Conservation (phyloP, 208 protist species). For the Wallacemonas sp. region DNA sequence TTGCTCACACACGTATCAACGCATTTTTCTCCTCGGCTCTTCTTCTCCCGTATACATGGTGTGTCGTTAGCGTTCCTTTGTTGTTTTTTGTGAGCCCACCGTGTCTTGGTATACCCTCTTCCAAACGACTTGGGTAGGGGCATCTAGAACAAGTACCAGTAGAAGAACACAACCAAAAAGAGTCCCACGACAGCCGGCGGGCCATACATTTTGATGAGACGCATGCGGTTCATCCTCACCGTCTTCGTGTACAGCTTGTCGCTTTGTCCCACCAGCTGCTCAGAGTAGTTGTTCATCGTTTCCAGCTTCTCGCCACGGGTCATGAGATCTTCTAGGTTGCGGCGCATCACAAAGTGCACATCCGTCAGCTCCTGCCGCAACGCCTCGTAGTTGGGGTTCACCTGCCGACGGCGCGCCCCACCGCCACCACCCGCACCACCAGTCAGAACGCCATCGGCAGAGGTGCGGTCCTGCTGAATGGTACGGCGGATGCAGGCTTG, state of each 20-base stretch:
- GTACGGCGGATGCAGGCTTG: conserved; percentile 65
- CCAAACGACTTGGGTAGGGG: neutral
- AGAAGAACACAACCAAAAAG: conserved; percentile 75
- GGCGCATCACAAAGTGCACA: conserved; percentile 90
- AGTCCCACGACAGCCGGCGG: conserved; percentile 62
- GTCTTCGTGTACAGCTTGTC: conserved; percentile 86
- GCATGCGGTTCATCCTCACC: conserved; percentile 88
- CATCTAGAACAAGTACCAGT: conserved; percentile 81
- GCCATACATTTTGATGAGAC: conserved; percentile 80
- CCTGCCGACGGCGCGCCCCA: conserved; percentile 53
- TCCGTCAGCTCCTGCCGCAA: conserved; percentile 83
- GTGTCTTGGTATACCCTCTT: neutral
- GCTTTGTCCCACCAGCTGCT: conserved; percentile 79
- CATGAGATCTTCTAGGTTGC: conserved; percentile 90
- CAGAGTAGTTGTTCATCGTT: conserved; percentile 86
- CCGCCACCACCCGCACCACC: conserved; percentile 12
- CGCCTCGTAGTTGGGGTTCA: conserved; percentile 74
- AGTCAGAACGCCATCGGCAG: conserved; percentile 35
- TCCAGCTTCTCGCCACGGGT: conserved; percentile 87
- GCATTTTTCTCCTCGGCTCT: too few species aligned
- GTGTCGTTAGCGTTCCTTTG: neutral
- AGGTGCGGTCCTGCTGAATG: conserved; percentile 66
- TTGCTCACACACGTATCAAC: too few species aligned
- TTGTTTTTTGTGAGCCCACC: neutral
- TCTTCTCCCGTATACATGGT: too few species aligned